phyloP scores from a whole-genome alignment of 2,329 filamentous ascomycete species.

The Phoma sp. region DNA sequence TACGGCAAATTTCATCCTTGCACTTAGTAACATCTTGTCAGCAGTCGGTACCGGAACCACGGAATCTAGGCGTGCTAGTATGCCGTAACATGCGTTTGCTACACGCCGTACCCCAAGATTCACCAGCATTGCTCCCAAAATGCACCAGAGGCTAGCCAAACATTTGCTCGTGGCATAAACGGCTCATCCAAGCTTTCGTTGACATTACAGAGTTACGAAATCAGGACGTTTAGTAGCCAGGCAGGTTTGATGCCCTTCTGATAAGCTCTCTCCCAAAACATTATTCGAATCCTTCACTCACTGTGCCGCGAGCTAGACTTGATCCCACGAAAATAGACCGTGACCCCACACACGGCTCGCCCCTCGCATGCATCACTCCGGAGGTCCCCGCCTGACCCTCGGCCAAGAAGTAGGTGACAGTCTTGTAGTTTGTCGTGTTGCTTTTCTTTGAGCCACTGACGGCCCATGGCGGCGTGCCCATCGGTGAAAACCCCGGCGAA shows the following conservation, averaged over 20 bases:
- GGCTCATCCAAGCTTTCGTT: background rate
- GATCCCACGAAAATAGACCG: conserved; percentile 7
- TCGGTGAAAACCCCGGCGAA: conserved; percentile 30
- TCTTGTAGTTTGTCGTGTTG: background rate
- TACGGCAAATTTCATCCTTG: background rate
- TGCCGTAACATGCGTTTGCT: background rate
- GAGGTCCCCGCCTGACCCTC: conserved; percentile 5
- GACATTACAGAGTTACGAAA: background rate
- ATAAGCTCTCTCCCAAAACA: background rate
- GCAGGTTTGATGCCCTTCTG: background rate
- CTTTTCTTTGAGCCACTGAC: conserved; percentile 11
- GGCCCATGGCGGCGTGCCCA: conserved; percentile 11
- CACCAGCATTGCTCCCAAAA: background rate
- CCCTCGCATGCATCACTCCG: conserved; percentile 12
- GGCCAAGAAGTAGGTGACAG: conserved; percentile 1
- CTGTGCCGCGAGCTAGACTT: conserved; percentile 1
- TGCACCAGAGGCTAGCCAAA: background rate
- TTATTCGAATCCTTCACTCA: background rate
- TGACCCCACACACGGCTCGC: conserved; percentile 12
- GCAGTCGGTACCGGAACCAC: background rate
- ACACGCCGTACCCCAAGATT: background rate
- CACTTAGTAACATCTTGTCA: conserved; percentile 3
- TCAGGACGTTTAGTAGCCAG: background rate
- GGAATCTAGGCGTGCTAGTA: background rate
- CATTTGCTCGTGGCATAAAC: background rate